Percentiles rank a stretch among this genome's conserved stretches.
phyloP scores from a whole-genome alignment of 2,329 filamentous ascomycete species.

The Aspergillus arachidicola region DNA sequence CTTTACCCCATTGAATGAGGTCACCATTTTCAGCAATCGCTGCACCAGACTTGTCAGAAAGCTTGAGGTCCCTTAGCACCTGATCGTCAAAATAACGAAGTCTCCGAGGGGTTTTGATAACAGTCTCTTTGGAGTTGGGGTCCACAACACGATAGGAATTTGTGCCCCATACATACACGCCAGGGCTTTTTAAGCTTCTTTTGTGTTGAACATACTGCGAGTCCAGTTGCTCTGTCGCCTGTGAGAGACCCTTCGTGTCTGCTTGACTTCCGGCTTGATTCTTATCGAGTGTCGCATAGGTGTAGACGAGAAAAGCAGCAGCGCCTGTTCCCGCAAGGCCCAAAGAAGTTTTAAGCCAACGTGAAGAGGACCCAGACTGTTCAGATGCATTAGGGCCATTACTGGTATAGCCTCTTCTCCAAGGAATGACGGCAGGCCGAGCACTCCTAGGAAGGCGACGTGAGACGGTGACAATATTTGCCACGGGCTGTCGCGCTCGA shows the following conservation, averaged over 20 bases:
- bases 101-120: constrained; percentile 78
- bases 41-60: constrained; percentile 79
- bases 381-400: constrained; percentile 17
- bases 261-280: constrained; percentile 21
- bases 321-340: constrained; percentile 35
- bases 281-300: constrained; percentile 28
- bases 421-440: constrained; percentile 24
- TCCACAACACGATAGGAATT: constrained; percentile 85
- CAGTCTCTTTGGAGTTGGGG: constrained; percentile 73
- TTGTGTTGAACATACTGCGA: constrained; percentile 87
- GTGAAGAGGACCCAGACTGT: constrained; percentile 19
- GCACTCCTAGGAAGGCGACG: constrained; percentile 24
- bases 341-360: constrained; percentile 36
- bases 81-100: constrained; percentile 82
- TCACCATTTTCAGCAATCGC: constrained; percentile 88
- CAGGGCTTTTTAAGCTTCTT: constrained; percentile 77
- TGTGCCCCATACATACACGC: constrained; percentile 91
- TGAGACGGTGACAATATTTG: constrained; percentile 24
- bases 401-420: constrained; percentile 34
- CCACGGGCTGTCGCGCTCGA: constrained; percentile 28
- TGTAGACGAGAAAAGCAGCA: constrained; percentile 35
- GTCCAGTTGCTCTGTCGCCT: constrained; percentile 65
- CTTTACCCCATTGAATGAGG: constrained; percentile 86
- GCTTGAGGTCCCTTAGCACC: constrained; percentile 81
- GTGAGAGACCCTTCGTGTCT: constrained; percentile 20